Percentiles rank a stretch among this genome's conserved stretches.
phyloP scores from a whole-genome alignment of 495 filamentous ascomycete species.

The Annulohypoxylon moriforme region DNA sequence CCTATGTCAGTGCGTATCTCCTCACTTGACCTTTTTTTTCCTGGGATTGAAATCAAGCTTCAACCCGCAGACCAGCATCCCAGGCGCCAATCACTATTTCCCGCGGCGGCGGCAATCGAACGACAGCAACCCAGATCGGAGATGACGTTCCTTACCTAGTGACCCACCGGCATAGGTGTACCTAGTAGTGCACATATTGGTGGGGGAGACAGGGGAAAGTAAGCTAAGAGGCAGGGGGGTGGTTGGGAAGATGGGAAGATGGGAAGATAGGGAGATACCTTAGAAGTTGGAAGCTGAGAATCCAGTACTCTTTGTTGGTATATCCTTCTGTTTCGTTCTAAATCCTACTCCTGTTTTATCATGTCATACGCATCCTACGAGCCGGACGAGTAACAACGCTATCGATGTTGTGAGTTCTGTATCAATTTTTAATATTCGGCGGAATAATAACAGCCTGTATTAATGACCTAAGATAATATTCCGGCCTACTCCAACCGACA shows the following conservation, averaged over 20 bases:
- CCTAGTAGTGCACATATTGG: no score
- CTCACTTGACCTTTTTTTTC: conserved; percentile 5
- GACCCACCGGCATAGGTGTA: conserved; percentile 1
- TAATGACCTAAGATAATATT: neutral
- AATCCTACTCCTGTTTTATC: neutral
- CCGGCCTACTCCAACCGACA: conserved; percentile 3
- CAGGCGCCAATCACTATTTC: conserved; percentile 38
- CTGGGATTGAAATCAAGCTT: conserved; percentile 39
- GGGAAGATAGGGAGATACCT: no score
- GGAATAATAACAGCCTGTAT: neutral
- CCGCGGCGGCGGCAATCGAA: conserved; percentile 37
- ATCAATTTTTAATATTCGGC: neutral
- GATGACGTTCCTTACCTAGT: conserved; percentile 38
- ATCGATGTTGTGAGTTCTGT: neutral
- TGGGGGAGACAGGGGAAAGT: conserved; percentile 1
- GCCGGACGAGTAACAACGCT: neutral
- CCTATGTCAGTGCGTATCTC: conserved; percentile 28
- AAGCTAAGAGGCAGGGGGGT: neutral
- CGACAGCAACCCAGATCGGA: conserved; percentile 39
- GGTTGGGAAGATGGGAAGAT: neutral
- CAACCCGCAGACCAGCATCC: conserved; percentile 16
- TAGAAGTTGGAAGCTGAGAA: no score
- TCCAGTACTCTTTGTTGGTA: neutral
- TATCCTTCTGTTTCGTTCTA: neutral
- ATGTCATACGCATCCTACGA: neutral